These are phyloP conservation scores for Pythium graminicola DNA, from an alignment of 352 stramenopile genomes.

Conservation along the genomic window DNA sequence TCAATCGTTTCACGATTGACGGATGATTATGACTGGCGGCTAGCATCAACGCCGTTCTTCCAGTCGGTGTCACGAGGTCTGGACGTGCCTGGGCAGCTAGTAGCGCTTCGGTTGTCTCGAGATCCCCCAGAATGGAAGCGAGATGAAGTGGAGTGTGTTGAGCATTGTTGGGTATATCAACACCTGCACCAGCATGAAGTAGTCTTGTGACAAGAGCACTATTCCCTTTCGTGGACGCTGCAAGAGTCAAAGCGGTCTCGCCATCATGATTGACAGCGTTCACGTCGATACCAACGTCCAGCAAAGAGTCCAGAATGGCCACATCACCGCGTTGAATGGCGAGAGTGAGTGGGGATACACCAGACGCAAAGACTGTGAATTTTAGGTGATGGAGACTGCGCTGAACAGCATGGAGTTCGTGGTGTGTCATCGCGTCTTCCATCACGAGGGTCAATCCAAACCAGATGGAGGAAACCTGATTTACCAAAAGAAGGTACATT, in stretches of 20 bases:
- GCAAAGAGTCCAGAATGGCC: neutral
- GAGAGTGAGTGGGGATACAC: neutral
- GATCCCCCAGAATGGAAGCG: neutral
- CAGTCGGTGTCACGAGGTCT: neutral
- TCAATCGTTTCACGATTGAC: neutral
- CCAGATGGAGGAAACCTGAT: too few species aligned
- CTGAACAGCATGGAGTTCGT: neutral
- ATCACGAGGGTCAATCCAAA: too few species aligned
- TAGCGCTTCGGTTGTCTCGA: neutral
- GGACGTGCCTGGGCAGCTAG: neutral
- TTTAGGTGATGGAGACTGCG: neutral
- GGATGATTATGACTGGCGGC: neutral
- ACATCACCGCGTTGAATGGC: neutral
- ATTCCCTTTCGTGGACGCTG: neutral
- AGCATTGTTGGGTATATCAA: neutral
- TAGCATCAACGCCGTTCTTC: neutral
- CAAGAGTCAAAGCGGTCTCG: neutral
- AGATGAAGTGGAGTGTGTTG: neutral
- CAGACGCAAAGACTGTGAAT: neutral
- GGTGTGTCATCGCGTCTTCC: neutral
- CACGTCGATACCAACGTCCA: neutral
- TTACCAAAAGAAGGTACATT: too few species aligned
- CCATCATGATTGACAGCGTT: neutral
- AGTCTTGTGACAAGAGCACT: neutral
- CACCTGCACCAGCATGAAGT: neutral